These are phyloP conservation scores for Teratosphaeria pseudoeucalypti DNA, from an alignment of 2,329 filamentous ascomycete species.

Conservation along the genomic window DNA sequence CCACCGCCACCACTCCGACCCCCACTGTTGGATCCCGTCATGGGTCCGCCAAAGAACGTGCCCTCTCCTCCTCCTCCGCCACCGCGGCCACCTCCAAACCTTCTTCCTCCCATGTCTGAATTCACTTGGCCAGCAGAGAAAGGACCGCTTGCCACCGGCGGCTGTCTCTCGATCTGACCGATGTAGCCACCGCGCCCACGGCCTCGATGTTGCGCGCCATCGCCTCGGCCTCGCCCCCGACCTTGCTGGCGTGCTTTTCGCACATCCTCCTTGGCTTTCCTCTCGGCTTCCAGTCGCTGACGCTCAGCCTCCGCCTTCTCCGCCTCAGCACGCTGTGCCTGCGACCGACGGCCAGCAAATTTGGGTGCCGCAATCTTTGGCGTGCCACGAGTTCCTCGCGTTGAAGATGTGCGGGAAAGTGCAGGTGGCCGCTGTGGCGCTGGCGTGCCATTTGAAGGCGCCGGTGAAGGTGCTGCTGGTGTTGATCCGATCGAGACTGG, in stretches of 20 bases:
- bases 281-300: slow-evolving; percentile 27
- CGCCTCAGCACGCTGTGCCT: slow-evolving; percentile 33
- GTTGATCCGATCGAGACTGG: background rate
- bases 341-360: slow-evolving; percentile 35
- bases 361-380: slow-evolving; percentile 21
- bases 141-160: slow-evolving; percentile 29
- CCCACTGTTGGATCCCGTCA: slow-evolving; percentile 2
- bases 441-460: background rate
- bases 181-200: slow-evolving; percentile 35
- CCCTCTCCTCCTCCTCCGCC: slow-evolving; percentile 8
- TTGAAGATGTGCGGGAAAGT: background rate
- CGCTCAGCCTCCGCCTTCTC: slow-evolving; percentile 30
- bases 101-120: slow-evolving; percentile 1
- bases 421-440: background rate
- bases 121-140: slow-evolving; percentile 29
- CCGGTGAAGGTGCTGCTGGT: background rate
- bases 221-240: slow-evolving; percentile 13
- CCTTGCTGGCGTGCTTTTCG: slow-evolving; percentile 15
- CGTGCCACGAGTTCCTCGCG: background rate
- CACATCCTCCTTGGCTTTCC: slow-evolving; percentile 20
- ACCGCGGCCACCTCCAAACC: slow-evolving; percentile 4
- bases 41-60: background rate
- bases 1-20: slow-evolving; percentile 7
- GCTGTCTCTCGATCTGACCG: slow-evolving; percentile 21
- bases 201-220: slow-evolving; percentile 22